Base-by-base conservation (phyloP, 164 flowering plant species). In the Hamamelis virginiana region DNA sequence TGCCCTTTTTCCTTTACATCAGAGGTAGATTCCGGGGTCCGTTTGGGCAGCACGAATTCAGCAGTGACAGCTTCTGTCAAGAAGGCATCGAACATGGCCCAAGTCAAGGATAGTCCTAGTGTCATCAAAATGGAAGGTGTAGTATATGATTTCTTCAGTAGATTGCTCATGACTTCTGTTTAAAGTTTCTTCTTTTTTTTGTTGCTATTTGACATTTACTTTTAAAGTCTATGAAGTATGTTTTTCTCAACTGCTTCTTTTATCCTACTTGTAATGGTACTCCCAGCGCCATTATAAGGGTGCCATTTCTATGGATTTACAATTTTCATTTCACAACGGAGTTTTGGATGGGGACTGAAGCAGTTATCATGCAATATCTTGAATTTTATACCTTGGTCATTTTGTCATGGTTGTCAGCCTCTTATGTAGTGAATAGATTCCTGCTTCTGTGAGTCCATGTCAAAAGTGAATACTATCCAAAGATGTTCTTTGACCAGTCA, bases 101-200 rank as follows among this genome's bases (percentile, higher is more conserved):
- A 69, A 21, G 61, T 50, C 53, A 75, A 72, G 70, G 75, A 73
- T 72, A 72, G 69, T 44, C 70, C 62, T 47, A n/a, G 55, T 57
- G 25, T 19, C 25, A 22, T 68, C 23, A 78, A 78, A 69, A 38
- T 72, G 48, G 82, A 75, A 76, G 82, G 82, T 77, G 18, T 48
- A 67, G n/a, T 61, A 28, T 59, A 63, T 28, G 62, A 21, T 14
- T 22, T 55, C 57, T 44, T 53, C 19, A 59, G 14, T 23, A 33
- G 47, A 46, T 64, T 63, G 27, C 47, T n/a, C 11, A 5, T n/a
- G 21, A 8, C 18, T 56, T 6, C 26, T 28, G 27, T 13, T 15
- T 28, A 33, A 8, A 53, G 25, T 47, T 43, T 58, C 16, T 25
- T 26, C 25, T 28, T 59, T 26, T 19, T 52, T 52, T 1, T 52